phyloP scores from a whole-genome alignment of 2,329 filamentous ascomycete species.

The Purpureocillium takamizusanense region DNA sequence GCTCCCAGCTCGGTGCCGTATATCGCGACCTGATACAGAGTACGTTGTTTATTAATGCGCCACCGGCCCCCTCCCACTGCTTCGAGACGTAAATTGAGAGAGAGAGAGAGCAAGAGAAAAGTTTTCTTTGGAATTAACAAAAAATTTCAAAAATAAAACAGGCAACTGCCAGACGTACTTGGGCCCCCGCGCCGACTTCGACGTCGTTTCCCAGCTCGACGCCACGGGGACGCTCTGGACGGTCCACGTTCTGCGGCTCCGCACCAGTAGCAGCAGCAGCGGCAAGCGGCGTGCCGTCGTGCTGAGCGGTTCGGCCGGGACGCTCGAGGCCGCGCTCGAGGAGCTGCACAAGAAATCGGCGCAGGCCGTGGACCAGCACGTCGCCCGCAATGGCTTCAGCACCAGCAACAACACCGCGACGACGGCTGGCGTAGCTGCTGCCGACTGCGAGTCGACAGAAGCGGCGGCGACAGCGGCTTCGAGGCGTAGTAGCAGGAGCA shows the following conservation, averaged over 20 bases:
- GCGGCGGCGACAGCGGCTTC: too few relatives aligned
- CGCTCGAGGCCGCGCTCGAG: conserved; percentile 22
- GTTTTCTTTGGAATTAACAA: too few relatives aligned
- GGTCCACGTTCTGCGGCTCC: conserved; percentile 13
- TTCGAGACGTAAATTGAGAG: too few relatives aligned
- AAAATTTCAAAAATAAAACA: too few relatives aligned
- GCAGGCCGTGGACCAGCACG: conserved; percentile 22
- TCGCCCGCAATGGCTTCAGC: conserved; percentile 23
- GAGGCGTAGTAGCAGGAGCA: neutral
- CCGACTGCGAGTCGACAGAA: too few relatives aligned
- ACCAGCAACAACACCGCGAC: neutral
- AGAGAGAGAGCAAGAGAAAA: too few relatives aligned
- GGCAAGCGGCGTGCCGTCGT: conserved; percentile 15
- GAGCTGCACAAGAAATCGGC: conserved; percentile 28
- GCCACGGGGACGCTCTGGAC: conserved; percentile 13
- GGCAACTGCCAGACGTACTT: conserved; percentile 18
- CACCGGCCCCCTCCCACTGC: too few relatives aligned
- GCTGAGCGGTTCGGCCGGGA: conserved; percentile 19
- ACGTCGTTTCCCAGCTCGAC: conserved; percentile 14
- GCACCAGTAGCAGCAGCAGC: conserved; percentile 4
- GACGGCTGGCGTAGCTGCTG: too few relatives aligned
- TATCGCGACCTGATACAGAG: conserved; percentile 6
- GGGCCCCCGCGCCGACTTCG: conserved; percentile 12
- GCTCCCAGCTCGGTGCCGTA: conserved; percentile 1
- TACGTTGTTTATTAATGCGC: neutral